Conservation (phyloP, 1,284 basidiomycete genomes). For the Apiotrichum gracile region DNA sequence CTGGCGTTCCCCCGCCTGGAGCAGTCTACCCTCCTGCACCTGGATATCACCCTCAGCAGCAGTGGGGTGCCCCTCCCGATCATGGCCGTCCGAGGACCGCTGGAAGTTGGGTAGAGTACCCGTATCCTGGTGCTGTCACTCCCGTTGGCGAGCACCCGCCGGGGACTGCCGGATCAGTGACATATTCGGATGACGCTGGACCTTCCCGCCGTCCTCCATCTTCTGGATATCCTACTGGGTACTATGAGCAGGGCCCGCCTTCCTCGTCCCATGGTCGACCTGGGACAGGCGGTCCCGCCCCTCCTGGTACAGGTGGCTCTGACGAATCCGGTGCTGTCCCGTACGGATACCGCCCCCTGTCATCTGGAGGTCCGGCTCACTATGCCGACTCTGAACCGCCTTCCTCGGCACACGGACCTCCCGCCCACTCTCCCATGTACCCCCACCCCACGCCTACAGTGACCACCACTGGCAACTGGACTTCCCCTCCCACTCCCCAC, state of each 20-base stretch:
- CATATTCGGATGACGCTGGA: conserved; percentile 28
- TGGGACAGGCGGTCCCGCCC: conserved; percentile 15
- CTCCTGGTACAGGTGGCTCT: conserved; percentile 26
- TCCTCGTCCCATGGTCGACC: conserved; percentile 20
- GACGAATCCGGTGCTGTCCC: conserved; percentile 25
- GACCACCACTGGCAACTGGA: conserved; percentile 25
- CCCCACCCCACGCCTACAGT: conserved; percentile 5
- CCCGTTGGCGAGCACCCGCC: conserved; percentile 16
- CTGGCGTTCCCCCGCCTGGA: conserved; percentile 2
- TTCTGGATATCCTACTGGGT: conserved; percentile 21
- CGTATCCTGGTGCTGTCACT: conserved; percentile 10
- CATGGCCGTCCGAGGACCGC: conserved; percentile 29
- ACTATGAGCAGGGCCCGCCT: conserved; percentile 31
- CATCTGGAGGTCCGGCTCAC: conserved; percentile 36
- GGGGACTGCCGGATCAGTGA: conserved; percentile 10
- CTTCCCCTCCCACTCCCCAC: conserved; percentile 32
- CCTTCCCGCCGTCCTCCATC: conserved; percentile 36
- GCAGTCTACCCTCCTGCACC: conserved; percentile 3
- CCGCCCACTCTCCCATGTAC: conserved; percentile 42
- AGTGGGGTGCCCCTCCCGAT: conserved; percentile 17
- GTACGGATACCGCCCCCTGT: conserved; percentile 41
- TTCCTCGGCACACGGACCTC: conserved; percentile 36
- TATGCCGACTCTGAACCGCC: conserved; percentile 44
- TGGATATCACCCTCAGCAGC: conserved; percentile 11
- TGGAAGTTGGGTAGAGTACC: conserved; percentile 29